Evolutionary conservation across 140 eudicot genomes (phyloP).

Genomic region (Stevia rebaudiana): DNA sequence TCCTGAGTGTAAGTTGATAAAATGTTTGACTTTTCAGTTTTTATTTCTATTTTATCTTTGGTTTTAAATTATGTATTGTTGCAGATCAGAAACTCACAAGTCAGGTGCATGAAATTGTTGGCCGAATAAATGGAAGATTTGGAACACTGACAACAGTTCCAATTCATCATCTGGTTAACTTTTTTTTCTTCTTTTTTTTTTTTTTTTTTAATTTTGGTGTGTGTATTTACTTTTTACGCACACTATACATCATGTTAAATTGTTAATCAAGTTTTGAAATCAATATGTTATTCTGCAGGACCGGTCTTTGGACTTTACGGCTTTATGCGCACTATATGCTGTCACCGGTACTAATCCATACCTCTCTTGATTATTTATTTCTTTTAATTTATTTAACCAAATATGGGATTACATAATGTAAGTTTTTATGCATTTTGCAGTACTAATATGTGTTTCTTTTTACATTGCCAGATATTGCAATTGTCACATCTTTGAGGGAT

Average conservation of each 20-base stretch:
- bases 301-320: conserved; percentile 66
- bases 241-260: conserved; percentile 1
- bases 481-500: conserved; percentile 85
- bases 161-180: conserved; percentile 89
- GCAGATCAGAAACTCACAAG: conserved; percentile 96
- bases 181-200: conserved; percentile 14
- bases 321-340: conserved; percentile 84
- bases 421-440: not conserved
- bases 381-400: not conserved
- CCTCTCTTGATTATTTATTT: not conserved
- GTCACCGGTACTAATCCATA: conserved; percentile 57
- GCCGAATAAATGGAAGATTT: conserved; percentile 93
- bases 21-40: not conserved
- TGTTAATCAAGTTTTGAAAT: conserved; percentile 3
- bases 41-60: conserved; percentile 1
- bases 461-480: conserved; percentile 65
- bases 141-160: conserved; percentile 84
- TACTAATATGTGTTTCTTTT: not conserved
- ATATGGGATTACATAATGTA: not conserved
- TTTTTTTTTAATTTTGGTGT: not conserved
- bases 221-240: no score
- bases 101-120: conserved; percentile 97
- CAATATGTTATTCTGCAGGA: conserved; percentile 49
- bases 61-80: conserved; percentile 20
- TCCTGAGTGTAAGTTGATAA: conserved; percentile 73